Base-by-base conservation (phyloP, 1,284 basidiomycete species). In the Tylopilus orsonianus region DNA sequence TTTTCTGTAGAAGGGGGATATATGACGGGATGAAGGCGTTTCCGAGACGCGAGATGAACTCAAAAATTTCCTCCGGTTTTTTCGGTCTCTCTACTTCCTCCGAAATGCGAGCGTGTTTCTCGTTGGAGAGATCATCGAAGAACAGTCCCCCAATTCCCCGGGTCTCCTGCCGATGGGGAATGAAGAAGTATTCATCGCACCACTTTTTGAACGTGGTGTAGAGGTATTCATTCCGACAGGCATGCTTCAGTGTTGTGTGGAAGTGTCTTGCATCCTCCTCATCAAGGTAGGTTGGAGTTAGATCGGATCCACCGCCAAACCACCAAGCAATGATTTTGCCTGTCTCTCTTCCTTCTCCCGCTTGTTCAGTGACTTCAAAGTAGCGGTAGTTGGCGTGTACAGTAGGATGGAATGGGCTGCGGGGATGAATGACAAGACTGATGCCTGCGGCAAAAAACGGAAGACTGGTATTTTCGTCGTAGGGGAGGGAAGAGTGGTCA, bases 121-220 rank as follows among this genome's bases (percentile, higher is more conserved):
- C 78, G 48, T 73, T 71, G 61, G 74, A 81, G 48, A 97, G 79
- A 68, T 97, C 93, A 69, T 99, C 96, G 66, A 97, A 97, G 76
- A 99, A 99, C 54, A 99, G 77, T 1, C 97, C 97, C 19, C 97
- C 97, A 33, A 99, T 72, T 3, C 97, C 97, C 20, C 96, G 83
- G 1, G 83, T 73, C 72, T 99, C 96, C 26, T 75, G 72, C n/a
- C 96, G 85, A 66, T 99, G 96, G n/a, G 90, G 78, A 60, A 98
- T 87, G 71, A 77, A 87, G 70, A 99, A 99, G 75, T 99, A 99
- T 65, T 92, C 85, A 72, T 99, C 97, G 74, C 96, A 98, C 93
- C 94, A 98, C 58, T 80, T 79, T 69, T 99, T 99, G 80, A 95
- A 94, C 1, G 76, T 71, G 4, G 82, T 80, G 71, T 93, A 93